These are phyloP conservation scores for Begonia peltatifolia DNA, from an alignment of 306 rosid genomes.

Conservation along the genomic window DNA sequence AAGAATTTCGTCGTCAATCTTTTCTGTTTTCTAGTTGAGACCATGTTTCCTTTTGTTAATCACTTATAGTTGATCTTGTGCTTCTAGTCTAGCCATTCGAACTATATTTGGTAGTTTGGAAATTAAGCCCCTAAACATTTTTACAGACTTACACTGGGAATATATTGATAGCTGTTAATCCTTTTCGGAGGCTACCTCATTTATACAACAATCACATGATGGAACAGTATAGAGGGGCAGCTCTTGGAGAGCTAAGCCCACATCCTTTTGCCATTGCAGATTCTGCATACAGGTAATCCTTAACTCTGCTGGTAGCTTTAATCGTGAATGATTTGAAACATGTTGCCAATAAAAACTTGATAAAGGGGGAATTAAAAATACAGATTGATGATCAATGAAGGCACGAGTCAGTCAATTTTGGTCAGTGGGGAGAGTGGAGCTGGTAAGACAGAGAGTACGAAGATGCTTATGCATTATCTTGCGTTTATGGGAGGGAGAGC, in stretches of 20 bases:
- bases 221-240: constrained; percentile 59
- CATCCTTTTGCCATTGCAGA: constrained; percentile 98
- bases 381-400: constrained; percentile 80
- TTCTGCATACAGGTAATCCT: constrained; percentile 79
- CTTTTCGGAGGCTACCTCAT: constrained; percentile 84
- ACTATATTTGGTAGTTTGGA: neutral
- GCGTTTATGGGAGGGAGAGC: constrained; percentile 86
- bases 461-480: constrained; percentile 95
- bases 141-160: constrained; percentile 90
- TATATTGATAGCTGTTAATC: constrained; percentile 92
- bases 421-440: constrained; percentile 99
- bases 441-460: constrained; percentile 93
- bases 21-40: neutral
- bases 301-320: constrained; percentile 6
- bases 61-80: no score
- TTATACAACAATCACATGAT: constrained; percentile 48
- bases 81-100: no score
- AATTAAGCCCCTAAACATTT: neutral
- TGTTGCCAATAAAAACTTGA: neutral
- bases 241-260: constrained; percentile 83
- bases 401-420: constrained; percentile 75
- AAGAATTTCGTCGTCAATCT: neutral
- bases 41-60: no score
- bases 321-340: neutral
- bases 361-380: constrained; percentile 5